Percentiles rank a stretch among this genome's conserved stretches.
Evolutionary conservation across 805 yeast genomes (phyloP).

Genomic region (Barnettozyma salicaria): DNA sequence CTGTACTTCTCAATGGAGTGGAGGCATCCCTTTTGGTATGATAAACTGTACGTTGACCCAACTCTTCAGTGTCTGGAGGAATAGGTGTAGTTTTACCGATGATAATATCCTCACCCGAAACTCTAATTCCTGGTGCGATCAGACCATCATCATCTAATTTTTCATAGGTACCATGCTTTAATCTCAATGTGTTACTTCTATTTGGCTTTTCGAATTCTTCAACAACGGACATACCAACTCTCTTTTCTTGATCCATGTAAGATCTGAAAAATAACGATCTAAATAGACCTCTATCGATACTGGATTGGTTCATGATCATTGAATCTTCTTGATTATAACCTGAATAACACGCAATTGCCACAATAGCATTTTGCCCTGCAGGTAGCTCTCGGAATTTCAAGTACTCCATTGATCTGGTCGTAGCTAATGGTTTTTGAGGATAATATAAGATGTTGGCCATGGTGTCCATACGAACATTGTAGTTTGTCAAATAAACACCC

Average conservation of each 20-base stretch:
- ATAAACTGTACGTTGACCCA: slow-evolving; percentile 97
- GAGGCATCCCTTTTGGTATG: slow-evolving; percentile 99
- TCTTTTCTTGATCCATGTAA: slow-evolving; percentile 97
- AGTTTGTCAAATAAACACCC: slow-evolving; percentile 97
- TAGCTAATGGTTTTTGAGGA: slow-evolving; percentile 97
- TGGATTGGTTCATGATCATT: slow-evolving; percentile 98
- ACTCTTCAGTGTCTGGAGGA: slow-evolving; percentile 98
- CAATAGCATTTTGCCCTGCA: slow-evolving; percentile 98
- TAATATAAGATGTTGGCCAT: slow-evolving; percentile 97
- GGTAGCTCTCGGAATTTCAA: slow-evolving; percentile 96
- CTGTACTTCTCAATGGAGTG: slow-evolving; percentile 93
- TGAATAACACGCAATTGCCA: slow-evolving; percentile 95
- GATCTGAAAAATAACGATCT: slow-evolving; percentile 94
- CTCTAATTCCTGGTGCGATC: slow-evolving; percentile 97
- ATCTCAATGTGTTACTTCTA: slow-evolving; percentile 86
- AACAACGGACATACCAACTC: slow-evolving; percentile 97
- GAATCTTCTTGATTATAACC: slow-evolving; percentile 99
- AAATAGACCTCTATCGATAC: slow-evolving; percentile 94
- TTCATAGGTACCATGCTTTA: slow-evolving; percentile 97
- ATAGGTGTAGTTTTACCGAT: slow-evolving; percentile 99
- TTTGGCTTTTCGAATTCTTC: slow-evolving; percentile 98
- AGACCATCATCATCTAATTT: slow-evolving; percentile 97
- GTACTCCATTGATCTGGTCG: slow-evolving; percentile 96
- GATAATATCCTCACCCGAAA: slow-evolving; percentile 96
- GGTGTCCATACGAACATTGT: slow-evolving; percentile 96